Base-by-base conservation (phyloP, 2,329 filamentous ascomycete species). In the Sporothrix mexicana region DNA sequence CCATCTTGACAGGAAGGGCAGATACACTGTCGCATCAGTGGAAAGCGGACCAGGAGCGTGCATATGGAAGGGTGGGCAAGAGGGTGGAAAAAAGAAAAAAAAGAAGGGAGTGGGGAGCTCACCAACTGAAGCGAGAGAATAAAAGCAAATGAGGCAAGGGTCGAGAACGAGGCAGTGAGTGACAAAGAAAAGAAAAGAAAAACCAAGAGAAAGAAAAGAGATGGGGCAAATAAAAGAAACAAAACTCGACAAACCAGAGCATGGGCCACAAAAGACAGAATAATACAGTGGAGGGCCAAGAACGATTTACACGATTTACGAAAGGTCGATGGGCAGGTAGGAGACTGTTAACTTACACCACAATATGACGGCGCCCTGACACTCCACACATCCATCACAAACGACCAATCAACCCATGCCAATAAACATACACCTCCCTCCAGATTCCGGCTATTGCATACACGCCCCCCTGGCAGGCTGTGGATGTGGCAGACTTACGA, bases 261-360 rank as follows among this genome's bases (percentile, higher is more conserved):
- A 36, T 36, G 30, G 30, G 30, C 30, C 30, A 36, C 30, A 36
- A 49, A 49, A 49, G 47, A 49, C 47, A 15, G 47, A 13, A 49
- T 17, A 49, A 17, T 6, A 49, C 13, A 36, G 25, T 25, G 59
- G 59, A 23, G n/a, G 59, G 41, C 61, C 61, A 47, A 66, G 61
- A 47, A 66, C 20, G n/a, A 17, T 36, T 36, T 36, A 36, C 30
- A n/a, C n/a, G n/a, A n/a, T 45, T 23, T 41, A 45, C 41, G 41
- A 64, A 45, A 43, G 61, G 36, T 47, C 61, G 17, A 64, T 41
- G 59, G 41, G 30, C 5, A 36, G 30, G 47, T n/a, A 51, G 25
- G 66, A 8, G 66, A 49, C 49, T 41, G 12, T 6, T 51, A 69
- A 69, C 47, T 69, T 69, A 69, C 67, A 69, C 67, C 23, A 68